phyloP scores from a whole-genome alignment of 805 yeast species.

The Komagataella phaffii region DNA sequence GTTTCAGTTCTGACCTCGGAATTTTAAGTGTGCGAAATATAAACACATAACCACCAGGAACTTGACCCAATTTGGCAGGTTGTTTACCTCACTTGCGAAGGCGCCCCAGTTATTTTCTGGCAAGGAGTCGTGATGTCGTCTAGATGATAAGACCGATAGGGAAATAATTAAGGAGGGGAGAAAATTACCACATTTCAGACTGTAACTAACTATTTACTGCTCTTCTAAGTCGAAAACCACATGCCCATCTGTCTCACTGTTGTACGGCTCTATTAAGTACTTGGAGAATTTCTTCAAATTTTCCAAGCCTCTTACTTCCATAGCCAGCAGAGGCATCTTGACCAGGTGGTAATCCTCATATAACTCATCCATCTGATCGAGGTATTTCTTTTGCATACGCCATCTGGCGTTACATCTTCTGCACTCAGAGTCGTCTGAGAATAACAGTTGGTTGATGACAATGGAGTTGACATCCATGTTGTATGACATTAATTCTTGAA shows the following conservation, averaged over 20 bases:
- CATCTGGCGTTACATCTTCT: slow-evolving; percentile 86
- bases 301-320: slow-evolving; percentile 88
- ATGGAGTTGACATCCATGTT: slow-evolving; percentile 95
- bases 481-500: slow-evolving; percentile 89
- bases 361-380: slow-evolving; percentile 89
- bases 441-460: slow-evolving; percentile 85
- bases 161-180: neutral
- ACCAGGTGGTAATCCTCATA: slow-evolving; percentile 96
- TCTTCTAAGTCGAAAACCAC: slow-evolving; percentile 43
- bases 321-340: slow-evolving; percentile 88
- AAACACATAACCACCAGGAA: neutral
- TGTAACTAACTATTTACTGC: slow-evolving; percentile 9
- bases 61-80: neutral
- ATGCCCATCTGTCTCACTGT: slow-evolving; percentile 46
- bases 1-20: neutral
- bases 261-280: slow-evolving; percentile 66
- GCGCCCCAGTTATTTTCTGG: neutral
- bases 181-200: neutral
- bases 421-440: slow-evolving; percentile 76
- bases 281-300: slow-evolving; percentile 75
- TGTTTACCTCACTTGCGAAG: neutral
- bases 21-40: neutral
- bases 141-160: neutral
- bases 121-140: neutral
- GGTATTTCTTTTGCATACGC: slow-evolving; percentile 91